Conservation (phyloP, 2,329 filamentous ascomycete genomes). For the Trichoderma sp. region DNA sequence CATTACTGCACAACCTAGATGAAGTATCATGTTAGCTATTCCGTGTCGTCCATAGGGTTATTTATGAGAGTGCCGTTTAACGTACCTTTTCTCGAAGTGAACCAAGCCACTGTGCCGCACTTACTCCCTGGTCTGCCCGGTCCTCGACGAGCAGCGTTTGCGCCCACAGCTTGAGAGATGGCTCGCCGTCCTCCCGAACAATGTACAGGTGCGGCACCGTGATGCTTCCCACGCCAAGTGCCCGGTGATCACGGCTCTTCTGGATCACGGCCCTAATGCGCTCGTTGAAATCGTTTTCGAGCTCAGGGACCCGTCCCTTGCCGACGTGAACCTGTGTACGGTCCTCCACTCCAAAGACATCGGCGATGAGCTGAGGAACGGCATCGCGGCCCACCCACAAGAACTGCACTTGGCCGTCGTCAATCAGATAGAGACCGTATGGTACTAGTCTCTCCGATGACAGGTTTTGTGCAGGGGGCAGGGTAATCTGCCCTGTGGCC, state of each 20-base stretch:
- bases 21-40: neutral
- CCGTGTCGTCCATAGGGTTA: too few relatives aligned
- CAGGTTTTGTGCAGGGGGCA: slow-evolving; percentile 81
- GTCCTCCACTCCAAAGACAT: slow-evolving; percentile 88
- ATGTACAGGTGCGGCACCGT: slow-evolving; percentile 90
- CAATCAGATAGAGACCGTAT: slow-evolving; percentile 92
- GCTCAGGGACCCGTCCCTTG: slow-evolving; percentile 79
- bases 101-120: slow-evolving; percentile 90
- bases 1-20: slow-evolving; percentile 20
- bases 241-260: slow-evolving; percentile 85
- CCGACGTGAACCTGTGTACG: slow-evolving; percentile 83
- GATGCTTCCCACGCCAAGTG: slow-evolving; percentile 88
- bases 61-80: slow-evolving; percentile 6
- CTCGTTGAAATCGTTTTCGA: slow-evolving; percentile 97
- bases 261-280: slow-evolving; percentile 84
- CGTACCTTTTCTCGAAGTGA: slow-evolving; percentile 88
- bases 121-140: slow-evolving; percentile 88
- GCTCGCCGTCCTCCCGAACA: slow-evolving; percentile 92
- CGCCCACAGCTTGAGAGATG: slow-evolving; percentile 91
- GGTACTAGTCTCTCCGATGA: slow-evolving; percentile 84
- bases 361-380: slow-evolving; percentile 80
- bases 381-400: slow-evolving; percentile 93
- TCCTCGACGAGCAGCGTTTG: slow-evolving; percentile 95
- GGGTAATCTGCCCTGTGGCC: slow-evolving; percentile 81
- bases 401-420: slow-evolving; percentile 97